Base-by-base conservation (phyloP, 208 protist species). In the Leptomonas pyrrhocoris region DNA sequence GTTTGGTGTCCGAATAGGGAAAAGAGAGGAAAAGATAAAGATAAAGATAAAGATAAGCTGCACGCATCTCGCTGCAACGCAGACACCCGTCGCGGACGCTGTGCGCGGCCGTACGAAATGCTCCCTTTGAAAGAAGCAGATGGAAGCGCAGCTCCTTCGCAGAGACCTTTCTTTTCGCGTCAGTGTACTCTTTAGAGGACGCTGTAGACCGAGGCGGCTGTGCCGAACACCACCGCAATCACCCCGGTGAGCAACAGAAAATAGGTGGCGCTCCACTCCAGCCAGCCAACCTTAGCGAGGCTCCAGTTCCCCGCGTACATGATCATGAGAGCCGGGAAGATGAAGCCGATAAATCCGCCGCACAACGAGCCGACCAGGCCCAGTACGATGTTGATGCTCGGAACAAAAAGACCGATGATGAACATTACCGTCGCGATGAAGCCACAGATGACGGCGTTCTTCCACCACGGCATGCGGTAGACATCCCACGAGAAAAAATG, bases 331-430 rank as follows among this genome's bases (percentile, higher is more conserved):
- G 88, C 42, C 1, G 90, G 88, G 61, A 86, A 88, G 36, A 94
- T 81, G 73, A 94, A 92, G 45, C 86, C 86, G 51, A 95, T 74
- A 34, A 92, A 89, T 2, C 88, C 86, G n/a, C 89, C 90, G 62
- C 75, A 89, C 16, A 96, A 61, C 8, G 79, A 83, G 58, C 93
- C 93, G 21, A 82, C 85, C 18, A 95, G 77, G 23, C 79, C 80
- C n/a, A 95, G 85, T 13, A 95, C 86, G 19, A 92, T 48, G 60
- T 84, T 89, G 45, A 95, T 80, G 63, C 81, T 84, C 21, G 88
- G 85, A 15, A 95, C 71, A 38, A 93, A 83, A 19, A 95, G 74
- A 42, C 86, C 90, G 21, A 83, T n/a, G 38, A 95, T 56, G 59
- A 74, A 62, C 61, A 83, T 63, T 45, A 67, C 36, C 18, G 64